Evolutionary conservation across 2,329 filamentous ascomycete genomes (phyloP).

Genomic region (Fusarium sp.): DNA sequence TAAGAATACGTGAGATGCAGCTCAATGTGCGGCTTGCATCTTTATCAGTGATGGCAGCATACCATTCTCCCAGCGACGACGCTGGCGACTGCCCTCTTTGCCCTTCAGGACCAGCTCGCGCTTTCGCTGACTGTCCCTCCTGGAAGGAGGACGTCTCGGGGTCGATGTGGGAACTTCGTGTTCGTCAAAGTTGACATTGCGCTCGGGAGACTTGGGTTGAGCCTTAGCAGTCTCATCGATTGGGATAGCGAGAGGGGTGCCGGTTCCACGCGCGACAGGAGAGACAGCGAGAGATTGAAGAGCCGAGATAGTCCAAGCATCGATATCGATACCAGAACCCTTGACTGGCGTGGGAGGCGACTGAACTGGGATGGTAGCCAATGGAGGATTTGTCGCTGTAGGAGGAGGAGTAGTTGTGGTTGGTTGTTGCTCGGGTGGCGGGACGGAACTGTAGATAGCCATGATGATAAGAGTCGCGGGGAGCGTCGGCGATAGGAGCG

Average conservation of each 20-base stretch:
- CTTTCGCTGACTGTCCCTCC: conserved; percentile 65
- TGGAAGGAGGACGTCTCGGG: conserved; percentile 59
- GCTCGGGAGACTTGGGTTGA: conserved; percentile 25
- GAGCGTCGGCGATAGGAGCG: conserved; percentile 6
- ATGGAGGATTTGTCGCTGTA: conserved; percentile 16
- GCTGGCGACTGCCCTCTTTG: conserved; percentile 87
- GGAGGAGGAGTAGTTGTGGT: conserved; percentile 32
- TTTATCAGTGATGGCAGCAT: conserved; percentile 37
- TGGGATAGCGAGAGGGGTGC: conserved; percentile 76
- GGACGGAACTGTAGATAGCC: conserved; percentile 66
- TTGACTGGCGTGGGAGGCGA: conserved; percentile 42
- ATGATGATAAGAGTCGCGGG: conserved; percentile 48
- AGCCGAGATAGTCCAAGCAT: conserved; percentile 73
- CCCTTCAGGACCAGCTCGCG: conserved; percentile 86
- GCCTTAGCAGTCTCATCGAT: conserved; percentile 67
- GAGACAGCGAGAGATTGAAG: conserved; percentile 67
- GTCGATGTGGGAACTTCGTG: conserved; percentile 45
- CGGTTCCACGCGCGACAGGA: conserved; percentile 67
- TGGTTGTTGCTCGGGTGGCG: conserved; percentile 55
- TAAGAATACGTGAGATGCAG: neutral
- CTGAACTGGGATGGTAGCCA: conserved; percentile 34
- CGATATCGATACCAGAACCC: conserved; percentile 64
- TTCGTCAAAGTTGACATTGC: conserved; percentile 37
- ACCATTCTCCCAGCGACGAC: conserved; percentile 97
- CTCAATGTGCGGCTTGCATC: neutral